A percentile compares a stretch with the other conserved stretches of the same genome.
These are phyloP conservation scores for Mortierella sp. DNA, from an alignment of 371 early-diverging fungal genomes.

Conservation along the genomic window DNA sequence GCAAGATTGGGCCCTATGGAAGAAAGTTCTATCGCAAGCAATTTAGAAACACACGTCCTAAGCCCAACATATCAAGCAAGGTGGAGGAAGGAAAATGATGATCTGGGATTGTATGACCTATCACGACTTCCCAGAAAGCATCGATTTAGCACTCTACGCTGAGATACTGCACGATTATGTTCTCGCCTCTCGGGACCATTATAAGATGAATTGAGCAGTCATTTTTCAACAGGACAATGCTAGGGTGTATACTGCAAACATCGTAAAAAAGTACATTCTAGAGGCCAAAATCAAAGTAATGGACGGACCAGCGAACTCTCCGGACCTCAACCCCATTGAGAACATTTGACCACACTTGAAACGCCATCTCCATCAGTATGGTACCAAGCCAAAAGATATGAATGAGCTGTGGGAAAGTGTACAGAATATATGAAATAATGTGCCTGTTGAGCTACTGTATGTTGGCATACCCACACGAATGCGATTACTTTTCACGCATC, in stretches of 20 bases:
- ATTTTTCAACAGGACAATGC: slow-evolving; percentile 56
- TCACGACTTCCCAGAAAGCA: slow-evolving; percentile 21
- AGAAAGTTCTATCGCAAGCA: slow-evolving; percentile 1
- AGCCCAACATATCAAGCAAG: neutral
- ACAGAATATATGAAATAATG: neutral
- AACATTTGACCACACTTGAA: slow-evolving; percentile 23
- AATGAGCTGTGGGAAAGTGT: slow-evolving; percentile 29
- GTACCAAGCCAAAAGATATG: slow-evolving; percentile 15
- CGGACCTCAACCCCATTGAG: slow-evolving; percentile 38
- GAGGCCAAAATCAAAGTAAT: slow-evolving; percentile 11
- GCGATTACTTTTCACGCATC: neutral
- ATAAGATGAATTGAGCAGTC: slow-evolving; percentile 15
- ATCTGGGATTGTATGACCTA: slow-evolving; percentile 27
- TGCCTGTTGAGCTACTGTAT: slow-evolving; percentile 8
- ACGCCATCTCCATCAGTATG: slow-evolving; percentile 13
- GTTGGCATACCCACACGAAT: slow-evolving; percentile 21
- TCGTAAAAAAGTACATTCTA: slow-evolving; percentile 17
- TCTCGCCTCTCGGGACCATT: slow-evolving; percentile 8
- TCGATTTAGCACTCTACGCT: slow-evolving; percentile 35
- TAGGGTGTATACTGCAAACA: slow-evolving; percentile 26
- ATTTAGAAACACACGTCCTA: neutral
- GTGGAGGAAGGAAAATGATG: slow-evolving; percentile 35
- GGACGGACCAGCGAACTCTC: slow-evolving; percentile 12
- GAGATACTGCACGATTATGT: slow-evolving; percentile 29
- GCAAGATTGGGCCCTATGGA: neutral